Evolutionary conservation across 257 asterid species (phyloP).

Genomic region (Osmanthus fragrans): DNA sequence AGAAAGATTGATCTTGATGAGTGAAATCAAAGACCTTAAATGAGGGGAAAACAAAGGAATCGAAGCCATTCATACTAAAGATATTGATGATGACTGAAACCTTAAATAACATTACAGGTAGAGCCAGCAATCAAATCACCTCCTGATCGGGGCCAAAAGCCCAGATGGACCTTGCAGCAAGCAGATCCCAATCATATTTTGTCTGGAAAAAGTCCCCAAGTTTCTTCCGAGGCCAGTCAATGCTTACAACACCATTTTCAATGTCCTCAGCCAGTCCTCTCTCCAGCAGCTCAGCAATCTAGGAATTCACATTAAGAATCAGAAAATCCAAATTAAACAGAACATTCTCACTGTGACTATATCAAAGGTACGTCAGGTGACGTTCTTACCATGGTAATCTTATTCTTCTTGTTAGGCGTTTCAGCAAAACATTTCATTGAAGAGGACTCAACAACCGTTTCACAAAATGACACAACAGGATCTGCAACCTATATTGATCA

Average conservation of each 20-base stretch:
- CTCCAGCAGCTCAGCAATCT: conserved; percentile 99
- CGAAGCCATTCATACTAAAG: conserved; percentile 2
- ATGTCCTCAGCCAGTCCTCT: conserved; percentile 97
- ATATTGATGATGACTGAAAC: not conserved
- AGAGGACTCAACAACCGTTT: conserved; percentile 95
- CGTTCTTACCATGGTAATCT: conserved; percentile 85
- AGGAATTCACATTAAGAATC: conserved; percentile 24
- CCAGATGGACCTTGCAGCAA: conserved; percentile 98
- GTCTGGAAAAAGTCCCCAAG: conserved; percentile 92
- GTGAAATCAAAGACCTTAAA: conserved; percentile 11
- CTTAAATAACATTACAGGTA: conserved; percentile 66
- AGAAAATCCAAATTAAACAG: conserved; percentile 1
- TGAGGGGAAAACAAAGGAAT: not conserved
- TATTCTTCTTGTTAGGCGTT: conserved; percentile 94
- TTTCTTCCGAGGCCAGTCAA: conserved; percentile 90
- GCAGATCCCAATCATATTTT: conserved; percentile 98
- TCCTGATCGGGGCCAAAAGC: conserved; percentile 98
- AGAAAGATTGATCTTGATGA: not conserved
- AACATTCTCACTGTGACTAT: not conserved
- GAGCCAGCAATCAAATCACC: conserved; percentile 99
- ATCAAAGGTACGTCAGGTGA: not conserved
- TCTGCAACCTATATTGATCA: conserved; percentile 77
- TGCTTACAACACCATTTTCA: conserved; percentile 84
- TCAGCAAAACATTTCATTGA: conserved; percentile 98
- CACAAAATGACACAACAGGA: conserved; percentile 98